A percentile compares a stretch with the other conserved stretches of the same genome.
Evolutionary conservation across 140 eudicot species (phyloP).

Genomic region (Senecio squalidus): DNA sequence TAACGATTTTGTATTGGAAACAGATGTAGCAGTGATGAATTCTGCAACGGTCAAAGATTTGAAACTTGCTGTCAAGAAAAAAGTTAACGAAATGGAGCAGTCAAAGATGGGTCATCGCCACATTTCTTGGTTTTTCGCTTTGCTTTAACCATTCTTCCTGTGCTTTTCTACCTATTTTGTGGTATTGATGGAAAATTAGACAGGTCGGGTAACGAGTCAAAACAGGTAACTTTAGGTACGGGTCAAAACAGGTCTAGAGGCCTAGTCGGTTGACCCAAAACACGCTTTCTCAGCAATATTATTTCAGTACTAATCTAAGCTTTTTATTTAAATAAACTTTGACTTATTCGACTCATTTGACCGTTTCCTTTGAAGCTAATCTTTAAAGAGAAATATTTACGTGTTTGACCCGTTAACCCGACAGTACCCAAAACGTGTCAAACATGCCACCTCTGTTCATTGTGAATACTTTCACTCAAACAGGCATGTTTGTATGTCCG

Average conservation of each 20-base stretch:
- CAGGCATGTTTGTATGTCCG: too few relatives aligned
- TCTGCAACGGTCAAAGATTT: constrained; percentile 74
- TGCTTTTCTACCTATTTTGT: background rate
- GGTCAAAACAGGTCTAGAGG: too few relatives aligned
- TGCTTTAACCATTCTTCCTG: background rate
- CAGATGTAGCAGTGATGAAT: constrained; percentile 82
- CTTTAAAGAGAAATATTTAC: background rate
- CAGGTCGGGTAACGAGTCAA: too few relatives aligned
- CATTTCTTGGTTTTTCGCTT: constrained; percentile 62
- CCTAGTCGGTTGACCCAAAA: too few relatives aligned
- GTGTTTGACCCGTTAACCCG: background rate
- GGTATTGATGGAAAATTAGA: too few relatives aligned
- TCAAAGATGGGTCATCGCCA: constrained; percentile 96
- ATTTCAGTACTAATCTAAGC: too few relatives aligned
- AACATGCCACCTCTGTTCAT: background rate
- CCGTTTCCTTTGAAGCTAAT: too few relatives aligned
- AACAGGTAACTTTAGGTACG: too few relatives aligned
- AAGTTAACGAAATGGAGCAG: constrained; percentile 75
- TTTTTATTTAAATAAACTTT: background rate
- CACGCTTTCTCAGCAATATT: too few relatives aligned
- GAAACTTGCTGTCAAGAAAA: constrained; percentile 63
- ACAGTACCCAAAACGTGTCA: background rate
- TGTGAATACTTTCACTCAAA: background rate
- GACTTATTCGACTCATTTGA: background rate
- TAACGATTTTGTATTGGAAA: background rate